phyloP scores from a whole-genome alignment of 371 early-diverging fungal genomes.

The Lichtheimia ornata region DNA sequence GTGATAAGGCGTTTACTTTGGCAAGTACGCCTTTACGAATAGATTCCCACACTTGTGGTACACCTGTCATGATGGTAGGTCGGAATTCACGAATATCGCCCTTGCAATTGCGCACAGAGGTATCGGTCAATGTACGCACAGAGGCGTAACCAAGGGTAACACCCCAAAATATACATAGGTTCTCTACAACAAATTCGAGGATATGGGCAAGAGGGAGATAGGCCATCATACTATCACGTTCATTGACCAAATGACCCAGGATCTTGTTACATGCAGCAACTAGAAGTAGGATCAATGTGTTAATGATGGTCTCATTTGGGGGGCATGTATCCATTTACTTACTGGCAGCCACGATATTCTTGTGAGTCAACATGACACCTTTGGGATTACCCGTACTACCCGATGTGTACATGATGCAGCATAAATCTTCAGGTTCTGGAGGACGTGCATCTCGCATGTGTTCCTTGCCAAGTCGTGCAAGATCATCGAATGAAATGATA shows the following conservation, averaged over 20 bases:
- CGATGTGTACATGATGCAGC: constrained; percentile 96
- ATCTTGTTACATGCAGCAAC: constrained; percentile 63
- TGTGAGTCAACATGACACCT: constrained; percentile 88
- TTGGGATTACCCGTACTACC: constrained; percentile 94
- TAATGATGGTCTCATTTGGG: constrained; percentile 1
- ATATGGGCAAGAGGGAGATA: constrained; percentile 97
- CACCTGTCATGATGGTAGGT: constrained; percentile 93
- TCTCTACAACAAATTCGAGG: constrained; percentile 84
- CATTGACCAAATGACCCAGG: constrained; percentile 47
- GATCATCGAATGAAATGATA: constrained; percentile 50
- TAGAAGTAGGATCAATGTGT: constrained; percentile 17
- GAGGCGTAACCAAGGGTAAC: constrained; percentile 88
- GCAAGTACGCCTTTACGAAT: constrained; percentile 86
- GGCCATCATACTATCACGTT: constrained; percentile 74
- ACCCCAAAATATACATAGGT: constrained; percentile 74
- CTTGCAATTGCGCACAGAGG: constrained; percentile 88
- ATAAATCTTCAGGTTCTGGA: constrained; percentile 77
- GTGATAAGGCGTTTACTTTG: constrained; percentile 66
- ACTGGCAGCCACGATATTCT: constrained; percentile 79
- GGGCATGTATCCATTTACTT: constrained; percentile 18
- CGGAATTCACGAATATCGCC: constrained; percentile 93
- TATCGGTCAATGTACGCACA: constrained; percentile 86
- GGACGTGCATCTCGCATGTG: constrained; percentile 61
- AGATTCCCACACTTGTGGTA: constrained; percentile 92
- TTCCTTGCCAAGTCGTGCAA: constrained; percentile 64